phyloP scores from a whole-genome alignment of 257 asterid species.

The Striga asiatica region DNA sequence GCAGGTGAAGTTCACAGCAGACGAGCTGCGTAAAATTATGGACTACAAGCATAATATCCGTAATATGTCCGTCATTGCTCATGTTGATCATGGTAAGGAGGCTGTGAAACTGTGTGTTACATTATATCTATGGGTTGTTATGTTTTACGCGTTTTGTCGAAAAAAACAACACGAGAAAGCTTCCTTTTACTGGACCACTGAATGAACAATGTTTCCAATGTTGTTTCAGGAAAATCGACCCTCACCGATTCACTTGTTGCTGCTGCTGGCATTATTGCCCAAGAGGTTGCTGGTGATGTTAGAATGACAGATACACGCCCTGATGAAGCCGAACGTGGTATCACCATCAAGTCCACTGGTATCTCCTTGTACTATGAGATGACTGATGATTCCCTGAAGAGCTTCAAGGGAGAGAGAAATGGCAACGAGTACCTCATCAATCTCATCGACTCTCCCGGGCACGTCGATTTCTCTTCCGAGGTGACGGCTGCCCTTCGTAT shows the following conservation, averaged over 20 bases:
- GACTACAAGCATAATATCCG: neutral
- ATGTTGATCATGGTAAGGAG: neutral
- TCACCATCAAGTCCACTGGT: neutral
- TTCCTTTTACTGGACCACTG: neutral
- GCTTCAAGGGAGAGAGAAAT: neutral
- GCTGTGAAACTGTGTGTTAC: neutral
- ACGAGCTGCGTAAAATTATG: neutral
- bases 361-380: neutral
- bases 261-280: neutral
- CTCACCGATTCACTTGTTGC: constrained; percentile 1
- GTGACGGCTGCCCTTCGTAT: constrained; percentile 1
- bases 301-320: neutral
- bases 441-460: neutral
- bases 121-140: neutral
- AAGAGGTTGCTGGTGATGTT: constrained; percentile 1
- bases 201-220: neutral
- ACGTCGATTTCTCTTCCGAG: constrained; percentile 1
- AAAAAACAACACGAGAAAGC: neutral
- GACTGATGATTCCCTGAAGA: neutral
- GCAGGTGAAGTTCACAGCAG: neutral
- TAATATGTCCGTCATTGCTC: constrained; percentile 1
- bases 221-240: neutral
- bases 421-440: constrained; percentile 1
- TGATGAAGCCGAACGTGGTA: neutral
- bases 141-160: neutral